A percentile compares a stretch with the other conserved stretches of the same genome.
phyloP scores from a whole-genome alignment of 1,284 basidiomycete species.

The Cutaneotrichosporon spelunceum region DNA sequence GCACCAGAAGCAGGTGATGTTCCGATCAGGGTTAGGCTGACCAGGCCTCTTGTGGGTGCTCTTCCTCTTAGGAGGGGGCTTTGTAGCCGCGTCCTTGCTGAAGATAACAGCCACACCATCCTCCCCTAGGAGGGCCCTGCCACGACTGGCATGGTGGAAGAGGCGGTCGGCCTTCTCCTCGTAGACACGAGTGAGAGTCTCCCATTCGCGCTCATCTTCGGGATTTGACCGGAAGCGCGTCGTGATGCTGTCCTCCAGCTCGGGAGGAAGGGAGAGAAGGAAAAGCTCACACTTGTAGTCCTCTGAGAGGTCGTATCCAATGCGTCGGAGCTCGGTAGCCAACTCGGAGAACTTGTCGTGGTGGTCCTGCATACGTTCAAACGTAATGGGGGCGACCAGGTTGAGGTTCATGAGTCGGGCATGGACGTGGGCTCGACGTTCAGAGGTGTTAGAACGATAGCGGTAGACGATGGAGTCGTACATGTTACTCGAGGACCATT shows the following conservation, averaged over 20 bases:
- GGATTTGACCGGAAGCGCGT: slow-evolving; percentile 6
- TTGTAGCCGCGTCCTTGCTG: slow-evolving; percentile 1
- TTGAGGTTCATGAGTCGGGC: slow-evolving; percentile 6
- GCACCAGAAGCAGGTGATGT: slow-evolving; percentile 6
- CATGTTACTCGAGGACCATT: neutral
- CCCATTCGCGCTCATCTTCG: neutral
- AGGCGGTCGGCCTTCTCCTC: slow-evolving; percentile 6
- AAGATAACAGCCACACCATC: neutral
- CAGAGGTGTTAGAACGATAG: slow-evolving; percentile 1
- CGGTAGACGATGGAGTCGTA: neutral
- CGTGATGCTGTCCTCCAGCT: slow-evolving; percentile 5
- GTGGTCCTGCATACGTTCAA: slow-evolving; percentile 7
- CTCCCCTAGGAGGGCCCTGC: neutral
- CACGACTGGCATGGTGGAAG: neutral
- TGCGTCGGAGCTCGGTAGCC: neutral
- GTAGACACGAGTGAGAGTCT: slow-evolving; percentile 5
- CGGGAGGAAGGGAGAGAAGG: slow-evolving; percentile 3
- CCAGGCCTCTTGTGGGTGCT: too few species aligned
- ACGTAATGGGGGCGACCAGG: neutral
- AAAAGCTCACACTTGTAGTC: slow-evolving; percentile 6
- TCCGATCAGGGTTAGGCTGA: too few species aligned
- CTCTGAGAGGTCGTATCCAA: neutral
- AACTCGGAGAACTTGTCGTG: neutral
- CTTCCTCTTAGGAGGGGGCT: too few species aligned
- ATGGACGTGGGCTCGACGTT: slow-evolving; percentile 3